These are phyloP conservation scores for Colletotrichum sp. DNA, from an alignment of 2,329 filamentous ascomycete genomes.

Conservation along the genomic window DNA sequence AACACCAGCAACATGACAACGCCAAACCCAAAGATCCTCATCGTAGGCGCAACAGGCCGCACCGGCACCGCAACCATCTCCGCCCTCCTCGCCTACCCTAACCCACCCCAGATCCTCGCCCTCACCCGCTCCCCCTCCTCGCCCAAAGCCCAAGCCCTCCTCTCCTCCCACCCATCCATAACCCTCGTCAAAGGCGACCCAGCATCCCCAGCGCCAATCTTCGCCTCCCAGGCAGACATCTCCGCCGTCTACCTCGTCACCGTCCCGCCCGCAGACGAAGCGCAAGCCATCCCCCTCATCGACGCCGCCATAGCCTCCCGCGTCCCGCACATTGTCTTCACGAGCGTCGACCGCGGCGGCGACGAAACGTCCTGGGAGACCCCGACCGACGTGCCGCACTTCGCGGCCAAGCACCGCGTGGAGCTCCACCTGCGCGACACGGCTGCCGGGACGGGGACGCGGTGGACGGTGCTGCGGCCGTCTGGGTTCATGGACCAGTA, in stretches of 20 bases:
- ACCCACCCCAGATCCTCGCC: background rate
- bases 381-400: conserved; percentile 25
- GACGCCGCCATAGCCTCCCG: conserved; percentile 17
- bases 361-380: conserved; percentile 23
- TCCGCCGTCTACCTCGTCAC: conserved; percentile 30
- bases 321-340: conserved; percentile 34
- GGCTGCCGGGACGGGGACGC: background rate
- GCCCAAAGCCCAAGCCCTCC: background rate
- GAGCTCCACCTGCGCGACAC: conserved; percentile 14
- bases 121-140: conserved; percentile 8
- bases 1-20: background rate
- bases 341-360: conserved; percentile 26
- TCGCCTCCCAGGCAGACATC: conserved; percentile 19
- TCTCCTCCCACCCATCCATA: background rate
- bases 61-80: conserved; percentile 48
- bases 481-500: conserved; percentile 33
- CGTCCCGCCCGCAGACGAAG: conserved; percentile 28
- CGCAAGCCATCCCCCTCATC: conserved; percentile 26
- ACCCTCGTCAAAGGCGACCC: conserved; percentile 18
- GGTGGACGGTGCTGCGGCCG: conserved; percentile 29
- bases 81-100: conserved; percentile 7
- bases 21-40: conserved; percentile 44
- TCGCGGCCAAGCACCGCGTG: conserved; percentile 22
- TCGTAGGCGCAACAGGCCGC: conserved; percentile 51
- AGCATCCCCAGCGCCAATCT: conserved; percentile 18